Evolutionary conservation across 2,329 filamentous ascomycete species (phyloP).

Genomic region (Ophiobolus disseminans): DNA sequence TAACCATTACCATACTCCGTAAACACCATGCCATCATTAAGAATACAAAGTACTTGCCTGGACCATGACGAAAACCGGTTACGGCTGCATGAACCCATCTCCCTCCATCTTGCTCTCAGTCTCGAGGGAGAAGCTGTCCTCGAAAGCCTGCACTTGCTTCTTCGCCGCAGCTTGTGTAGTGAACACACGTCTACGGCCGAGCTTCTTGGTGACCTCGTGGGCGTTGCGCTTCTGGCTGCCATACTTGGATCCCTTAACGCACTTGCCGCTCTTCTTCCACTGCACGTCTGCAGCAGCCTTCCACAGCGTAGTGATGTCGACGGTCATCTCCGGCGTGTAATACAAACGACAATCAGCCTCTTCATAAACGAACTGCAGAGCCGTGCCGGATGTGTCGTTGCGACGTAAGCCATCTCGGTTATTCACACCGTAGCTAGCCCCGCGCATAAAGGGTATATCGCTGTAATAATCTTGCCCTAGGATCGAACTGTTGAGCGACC

Average conservation of each 20-base stretch:
- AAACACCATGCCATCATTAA: not conserved
- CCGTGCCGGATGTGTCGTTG: slow-evolving; percentile 40
- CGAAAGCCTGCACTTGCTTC: slow-evolving; percentile 32
- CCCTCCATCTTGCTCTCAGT: slow-evolving; percentile 36
- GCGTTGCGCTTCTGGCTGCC: slow-evolving; percentile 28
- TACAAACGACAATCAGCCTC: slow-evolving; percentile 50
- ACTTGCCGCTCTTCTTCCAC: slow-evolving; percentile 43
- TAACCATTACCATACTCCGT: not conserved
- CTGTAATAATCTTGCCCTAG: slow-evolving; percentile 33
- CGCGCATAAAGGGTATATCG: slow-evolving; percentile 36
- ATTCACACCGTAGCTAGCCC: slow-evolving; percentile 32
- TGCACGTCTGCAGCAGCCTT: slow-evolving; percentile 48
- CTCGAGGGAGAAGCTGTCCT: slow-evolving; percentile 36
- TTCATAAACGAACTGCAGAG: slow-evolving; percentile 51
- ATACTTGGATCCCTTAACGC: slow-evolving; percentile 33
- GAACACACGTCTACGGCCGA: slow-evolving; percentile 27
- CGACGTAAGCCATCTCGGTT: slow-evolving; percentile 43
- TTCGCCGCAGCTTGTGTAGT: slow-evolving; percentile 23
- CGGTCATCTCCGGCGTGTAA: slow-evolving; percentile 52
- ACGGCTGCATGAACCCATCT: slow-evolving; percentile 48
- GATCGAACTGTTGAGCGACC: slow-evolving; percentile 33
- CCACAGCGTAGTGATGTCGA: slow-evolving; percentile 48
- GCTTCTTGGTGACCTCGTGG: slow-evolving; percentile 30
- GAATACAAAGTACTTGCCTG: not conserved
- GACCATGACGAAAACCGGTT: slow-evolving; percentile 5